Evolutionary conservation across 179 eudicot species (phyloP), one percentile per base, ranked within the genome.

Genomic region (Vitellaria paradoxa): DNA sequence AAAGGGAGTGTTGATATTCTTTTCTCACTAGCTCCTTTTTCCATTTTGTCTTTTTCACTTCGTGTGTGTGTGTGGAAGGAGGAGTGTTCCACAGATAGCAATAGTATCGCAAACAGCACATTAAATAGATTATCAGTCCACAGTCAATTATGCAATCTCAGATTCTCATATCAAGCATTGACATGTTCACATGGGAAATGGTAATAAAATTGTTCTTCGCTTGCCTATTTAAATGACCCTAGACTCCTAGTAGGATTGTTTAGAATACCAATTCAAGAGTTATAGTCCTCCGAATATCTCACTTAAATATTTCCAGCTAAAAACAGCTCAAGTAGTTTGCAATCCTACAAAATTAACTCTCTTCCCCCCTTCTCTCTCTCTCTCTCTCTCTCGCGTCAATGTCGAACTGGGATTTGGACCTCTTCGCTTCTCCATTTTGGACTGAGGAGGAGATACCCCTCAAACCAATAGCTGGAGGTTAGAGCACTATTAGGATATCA

Each of bases 121-220:
- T 30, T 30, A 30, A 30, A 30, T 30, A 2, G 2, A 30, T 30
- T 30, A 30, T 30, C 37, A 30, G 37, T 30, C 1, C 37, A 30
- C 37, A 30, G 37, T 30, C 37, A 30, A 30, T 30, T 30, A 30
- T 30, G 49, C 55, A 76, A 21, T 65, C 50, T 76, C 2, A 2
- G 37, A 30, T 30, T 30, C 37, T 30, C 72, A 30, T 45, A 65
- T 37, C 63, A 30, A 30, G 37, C 37, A 30, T 30, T 30, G 37
- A 42, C 26, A 15, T 55, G 45, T 76, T 56, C 65, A 76, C 56
- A 13, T 9, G 45, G 74, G 20, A 68, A 77, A 50, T 57, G 46
- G 57, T 9, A 15, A 42, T 47, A 56, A 2, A 53, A 9, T 20
- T 7, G 10, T 66, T 9, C 15, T 11, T 8, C 14, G 5, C 9